phyloP scores from a whole-genome alignment of 1,284 basidiomycete species.

The Salmacisia buchloeana region DNA sequence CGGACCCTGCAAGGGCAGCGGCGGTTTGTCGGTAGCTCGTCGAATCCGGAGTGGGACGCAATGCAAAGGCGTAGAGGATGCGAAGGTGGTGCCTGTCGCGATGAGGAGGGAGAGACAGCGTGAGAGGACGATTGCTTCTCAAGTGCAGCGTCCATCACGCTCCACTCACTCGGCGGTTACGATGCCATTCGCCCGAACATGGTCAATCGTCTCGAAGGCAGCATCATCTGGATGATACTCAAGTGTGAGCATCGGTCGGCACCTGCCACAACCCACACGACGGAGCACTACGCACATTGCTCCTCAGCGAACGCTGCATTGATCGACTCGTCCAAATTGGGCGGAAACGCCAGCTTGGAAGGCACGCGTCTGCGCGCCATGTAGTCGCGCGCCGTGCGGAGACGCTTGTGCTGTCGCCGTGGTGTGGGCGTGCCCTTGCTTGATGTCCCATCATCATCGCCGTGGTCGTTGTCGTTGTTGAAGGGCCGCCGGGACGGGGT shows the following conservation, averaged over 20 bases:
- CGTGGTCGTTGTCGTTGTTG: too few species aligned
- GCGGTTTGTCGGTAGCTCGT: constrained; percentile 1
- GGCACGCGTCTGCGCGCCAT: background rate
- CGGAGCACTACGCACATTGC: background rate
- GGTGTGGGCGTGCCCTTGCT: background rate
- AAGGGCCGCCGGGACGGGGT: too few species aligned
- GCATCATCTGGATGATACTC: background rate
- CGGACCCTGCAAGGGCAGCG: background rate
- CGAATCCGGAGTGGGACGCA: constrained; percentile 2
- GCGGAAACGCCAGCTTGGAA: background rate
- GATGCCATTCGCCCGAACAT: constrained; percentile 1
- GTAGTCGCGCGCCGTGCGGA: background rate
- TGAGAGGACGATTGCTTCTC: background rate
- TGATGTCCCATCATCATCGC: too few species aligned
- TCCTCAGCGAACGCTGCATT: background rate
- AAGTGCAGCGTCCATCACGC: background rate
- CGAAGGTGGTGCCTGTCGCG: background rate
- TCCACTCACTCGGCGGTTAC: background rate
- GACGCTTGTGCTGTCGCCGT: background rate
- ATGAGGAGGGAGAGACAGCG: background rate
- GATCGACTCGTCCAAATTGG: background rate
- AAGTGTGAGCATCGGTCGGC: background rate
- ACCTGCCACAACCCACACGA: background rate
- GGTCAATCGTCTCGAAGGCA: background rate
- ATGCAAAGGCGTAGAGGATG: constrained; percentile 1